Evolutionary conservation across 169 alveolate genomes (phyloP).

Genomic region (Cryptosporidium ryanae): DNA sequence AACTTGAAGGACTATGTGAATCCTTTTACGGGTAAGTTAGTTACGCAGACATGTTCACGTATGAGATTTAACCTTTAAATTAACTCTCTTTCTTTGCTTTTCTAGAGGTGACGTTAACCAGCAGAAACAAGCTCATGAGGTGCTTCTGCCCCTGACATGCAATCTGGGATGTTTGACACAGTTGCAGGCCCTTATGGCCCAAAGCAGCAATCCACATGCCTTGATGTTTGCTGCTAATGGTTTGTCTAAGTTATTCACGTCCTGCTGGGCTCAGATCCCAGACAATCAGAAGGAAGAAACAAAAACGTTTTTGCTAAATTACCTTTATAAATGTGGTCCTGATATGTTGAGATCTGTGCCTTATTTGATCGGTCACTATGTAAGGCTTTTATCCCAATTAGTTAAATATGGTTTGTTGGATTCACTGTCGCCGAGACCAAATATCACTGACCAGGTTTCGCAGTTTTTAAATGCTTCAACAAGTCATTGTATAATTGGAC

Average conservation of each 20-base stretch:
- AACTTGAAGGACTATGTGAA: slow-evolving; percentile 89
- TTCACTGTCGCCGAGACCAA: slow-evolving; percentile 83
- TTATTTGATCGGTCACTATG: slow-evolving; percentile 88
- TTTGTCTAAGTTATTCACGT: slow-evolving; percentile 83
- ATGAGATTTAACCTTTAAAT: background rate
- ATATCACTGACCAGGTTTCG: slow-evolving; percentile 79
- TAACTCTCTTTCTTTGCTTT: background rate
- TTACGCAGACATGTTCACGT: background rate
- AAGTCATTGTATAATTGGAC: slow-evolving; percentile 93
- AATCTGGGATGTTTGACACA: slow-evolving; percentile 85
- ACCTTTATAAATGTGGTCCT: slow-evolving; percentile 91
- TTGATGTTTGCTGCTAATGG: slow-evolving; percentile 88
- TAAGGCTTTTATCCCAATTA: slow-evolving; percentile 88
- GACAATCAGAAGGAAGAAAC: slow-evolving; percentile 88
- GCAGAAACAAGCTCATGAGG: slow-evolving; percentile 91
- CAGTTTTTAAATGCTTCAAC: slow-evolving; percentile 88
- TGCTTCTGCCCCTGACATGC: slow-evolving; percentile 89
- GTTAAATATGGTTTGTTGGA: slow-evolving; percentile 91
- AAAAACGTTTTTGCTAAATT: slow-evolving; percentile 87
- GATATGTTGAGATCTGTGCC: slow-evolving; percentile 90
- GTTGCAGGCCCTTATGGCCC: slow-evolving; percentile 84
- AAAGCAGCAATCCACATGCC: slow-evolving; percentile 87
- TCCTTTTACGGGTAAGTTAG: slow-evolving; percentile 83
- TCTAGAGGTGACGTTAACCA: slow-evolving; percentile 85
- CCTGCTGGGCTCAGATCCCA: slow-evolving; percentile 88